Evolutionary conservation across 176 grass and related monocot species (phyloP).

Genomic region (Aegilops umbellulata): DNA sequence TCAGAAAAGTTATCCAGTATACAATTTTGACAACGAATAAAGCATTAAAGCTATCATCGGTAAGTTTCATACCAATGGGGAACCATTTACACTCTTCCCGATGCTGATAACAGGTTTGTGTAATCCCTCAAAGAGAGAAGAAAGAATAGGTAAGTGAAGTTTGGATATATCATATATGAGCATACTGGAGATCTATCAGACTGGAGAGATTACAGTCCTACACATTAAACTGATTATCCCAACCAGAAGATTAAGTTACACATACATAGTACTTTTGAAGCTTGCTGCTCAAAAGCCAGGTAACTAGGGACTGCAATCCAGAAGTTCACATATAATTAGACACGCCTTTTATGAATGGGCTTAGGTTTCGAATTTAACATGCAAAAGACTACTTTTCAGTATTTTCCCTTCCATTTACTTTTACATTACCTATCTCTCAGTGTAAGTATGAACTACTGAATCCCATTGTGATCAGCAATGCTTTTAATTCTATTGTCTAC

Average conservation of each 20-base stretch:
- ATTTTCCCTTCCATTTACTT: background rate
- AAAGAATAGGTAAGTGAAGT: constrained; percentile 55
- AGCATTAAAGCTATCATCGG: background rate
- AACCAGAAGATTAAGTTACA: constrained; percentile 13
- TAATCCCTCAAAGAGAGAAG: constrained; percentile 97
- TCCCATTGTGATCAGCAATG: background rate
- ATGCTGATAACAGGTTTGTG: constrained; percentile 81
- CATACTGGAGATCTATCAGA: background rate
- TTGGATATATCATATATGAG: constrained; percentile 22
- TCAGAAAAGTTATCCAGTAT: constrained; percentile 18
- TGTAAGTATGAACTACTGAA: background rate
- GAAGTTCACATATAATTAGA: background rate
- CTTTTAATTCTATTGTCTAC: constrained; percentile 5
- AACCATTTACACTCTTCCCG: constrained; percentile 87
- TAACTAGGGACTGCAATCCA: background rate
- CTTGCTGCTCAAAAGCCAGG: background rate
- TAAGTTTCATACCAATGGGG: constrained; percentile 66
- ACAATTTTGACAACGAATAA: constrained; percentile 18
- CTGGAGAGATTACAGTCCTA: background rate
- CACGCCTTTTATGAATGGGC: background rate
- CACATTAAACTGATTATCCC: background rate
- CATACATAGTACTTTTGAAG: background rate
- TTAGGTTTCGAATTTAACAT: background rate
- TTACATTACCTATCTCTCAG: background rate
- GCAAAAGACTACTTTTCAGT: background rate